These are phyloP conservation scores for Aspergillus sparsus DNA, from an alignment of 495 filamentous ascomycete species.

Conservation along the genomic window DNA sequence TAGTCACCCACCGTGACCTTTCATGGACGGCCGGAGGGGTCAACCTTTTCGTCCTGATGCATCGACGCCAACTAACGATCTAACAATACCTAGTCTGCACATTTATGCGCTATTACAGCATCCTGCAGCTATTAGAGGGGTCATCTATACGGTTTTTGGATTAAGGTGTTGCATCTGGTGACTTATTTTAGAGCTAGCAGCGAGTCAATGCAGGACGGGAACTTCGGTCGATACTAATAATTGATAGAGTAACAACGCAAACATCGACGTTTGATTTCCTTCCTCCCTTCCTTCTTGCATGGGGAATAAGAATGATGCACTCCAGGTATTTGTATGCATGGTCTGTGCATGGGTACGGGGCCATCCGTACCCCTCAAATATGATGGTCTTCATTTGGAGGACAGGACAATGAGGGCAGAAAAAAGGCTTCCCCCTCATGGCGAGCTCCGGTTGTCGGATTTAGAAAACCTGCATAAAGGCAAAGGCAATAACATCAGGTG, in stretches of 20 bases:
- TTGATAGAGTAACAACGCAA: background rate
- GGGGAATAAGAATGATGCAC: background rate
- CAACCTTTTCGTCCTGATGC: conserved; percentile 26
- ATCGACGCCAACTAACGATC: conserved; percentile 16
- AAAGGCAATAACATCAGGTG: too few relatives aligned
- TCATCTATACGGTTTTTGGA: conserved; percentile 3
- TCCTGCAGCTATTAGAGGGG: conserved; percentile 18
- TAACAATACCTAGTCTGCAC: background rate
- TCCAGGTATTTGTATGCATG: conserved; percentile 11
- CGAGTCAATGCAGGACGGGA: conserved; percentile 8
- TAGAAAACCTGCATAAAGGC: too few relatives aligned
- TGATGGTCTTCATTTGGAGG: too few relatives aligned
- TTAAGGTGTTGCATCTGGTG: conserved; percentile 1
- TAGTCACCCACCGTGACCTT: background rate
- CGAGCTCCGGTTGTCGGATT: too few relatives aligned
- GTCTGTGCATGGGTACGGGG: conserved; percentile 7
- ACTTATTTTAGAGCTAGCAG: background rate
- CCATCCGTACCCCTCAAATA: too few relatives aligned
- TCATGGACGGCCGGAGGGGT: conserved; percentile 1
- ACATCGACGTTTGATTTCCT: background rate
- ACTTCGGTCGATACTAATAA: background rate
- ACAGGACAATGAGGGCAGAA: too few relatives aligned
- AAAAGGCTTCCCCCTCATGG: too few relatives aligned
- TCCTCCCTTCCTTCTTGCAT: background rate
- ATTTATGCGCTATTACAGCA: conserved; percentile 27